Base-by-base conservation (phyloP, 345 rosid genomes). In the Pseudoturritis turrita region DNA sequence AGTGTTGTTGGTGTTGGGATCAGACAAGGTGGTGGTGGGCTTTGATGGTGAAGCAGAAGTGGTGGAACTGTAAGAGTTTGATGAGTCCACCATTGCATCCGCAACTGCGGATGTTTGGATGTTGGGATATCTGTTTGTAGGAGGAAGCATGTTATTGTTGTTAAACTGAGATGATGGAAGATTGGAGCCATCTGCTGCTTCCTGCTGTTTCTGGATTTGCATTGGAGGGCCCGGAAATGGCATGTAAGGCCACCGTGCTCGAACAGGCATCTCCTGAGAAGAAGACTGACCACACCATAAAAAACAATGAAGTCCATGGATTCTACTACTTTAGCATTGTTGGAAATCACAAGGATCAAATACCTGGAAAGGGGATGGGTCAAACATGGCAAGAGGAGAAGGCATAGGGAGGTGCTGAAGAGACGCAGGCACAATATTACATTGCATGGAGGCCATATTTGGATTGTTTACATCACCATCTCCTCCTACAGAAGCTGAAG, bases 351-450 rank as follows among this genome's bases (percentile, higher is more conserved):
- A 17, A 43, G 41, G 52, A 33, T 35, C 56, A 53, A 14, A 14
- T 83, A 95, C 99, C 96, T 89, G 99, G 87, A 89, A 95, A 77
- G 96, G 96, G 12, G 97, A 81, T 62, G 85, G 89, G 70, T 95
- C 99, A 85, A 91, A 91, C 96, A 95, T 86, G 44, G 96, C 87
- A 57, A 91, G 68, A 36, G 89, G 89, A 62, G 97, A 87, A 35
- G 90, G 88, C 78, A 89, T 77, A n/a, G 96, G 93, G 68, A 91
- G 91, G 80, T 91, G 93, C 78, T 86, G 96, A 44, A 89, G 75
- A 41, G 96, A 84, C 63, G 84, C 70, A 66, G 96, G 85, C 62
- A 89, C 73, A 73, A 80, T 85, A 80, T 88, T 91, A 57, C 81
- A 74, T 80, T 88, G 96, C 23, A 86, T 72, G 59, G 88, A 74